Percentiles rank a stretch among this genome's conserved stretches.
Evolutionary conservation across 2,329 filamentous ascomycete genomes (phyloP).

Genomic region (Aureobasidium subglaciale): DNA sequence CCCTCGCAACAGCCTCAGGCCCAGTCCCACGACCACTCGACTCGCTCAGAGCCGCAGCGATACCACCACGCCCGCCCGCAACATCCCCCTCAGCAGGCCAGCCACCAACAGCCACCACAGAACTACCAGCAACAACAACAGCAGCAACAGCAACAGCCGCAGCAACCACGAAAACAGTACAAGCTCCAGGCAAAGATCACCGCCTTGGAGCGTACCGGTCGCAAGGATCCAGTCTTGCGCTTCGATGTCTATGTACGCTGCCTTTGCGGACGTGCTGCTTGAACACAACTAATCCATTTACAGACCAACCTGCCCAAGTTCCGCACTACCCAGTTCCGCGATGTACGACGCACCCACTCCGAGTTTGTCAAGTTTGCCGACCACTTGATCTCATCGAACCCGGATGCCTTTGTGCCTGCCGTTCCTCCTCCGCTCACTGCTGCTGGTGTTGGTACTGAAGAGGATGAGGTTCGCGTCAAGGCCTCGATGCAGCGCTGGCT

Average conservation of each 20-base stretch:
- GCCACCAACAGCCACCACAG: conserved; percentile 21
- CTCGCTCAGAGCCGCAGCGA: conserved; percentile 11
- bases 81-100: conserved; percentile 33
- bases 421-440: conserved; percentile 93
- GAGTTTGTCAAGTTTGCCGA: conserved; percentile 96
- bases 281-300: background rate
- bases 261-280: background rate
- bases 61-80: conserved; percentile 29
- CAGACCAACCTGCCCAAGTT: conserved; percentile 99
- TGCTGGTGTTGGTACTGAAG: conserved; percentile 89
- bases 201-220: conserved; percentile 81
- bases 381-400: conserved; percentile 94
- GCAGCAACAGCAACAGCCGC: conserved; percentile 29
- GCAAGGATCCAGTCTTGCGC: conserved; percentile 88
- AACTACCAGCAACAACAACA: conserved; percentile 31
- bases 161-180: conserved; percentile 30
- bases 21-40: background rate
- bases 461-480: conserved; percentile 88
- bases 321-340: conserved; percentile 94
- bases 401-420: conserved; percentile 86
- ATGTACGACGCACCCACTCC: conserved; percentile 88
- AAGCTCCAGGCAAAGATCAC: conserved; percentile 94
- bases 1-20: background rate
- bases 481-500: conserved; percentile 88
- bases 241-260: conserved; percentile 89